A percentile compares a stretch with the other conserved stretches of the same genome.
These are phyloP conservation scores for Fusarium sulawesiense DNA, from an alignment of 2,329 filamentous ascomycete species.

Conservation along the genomic window DNA sequence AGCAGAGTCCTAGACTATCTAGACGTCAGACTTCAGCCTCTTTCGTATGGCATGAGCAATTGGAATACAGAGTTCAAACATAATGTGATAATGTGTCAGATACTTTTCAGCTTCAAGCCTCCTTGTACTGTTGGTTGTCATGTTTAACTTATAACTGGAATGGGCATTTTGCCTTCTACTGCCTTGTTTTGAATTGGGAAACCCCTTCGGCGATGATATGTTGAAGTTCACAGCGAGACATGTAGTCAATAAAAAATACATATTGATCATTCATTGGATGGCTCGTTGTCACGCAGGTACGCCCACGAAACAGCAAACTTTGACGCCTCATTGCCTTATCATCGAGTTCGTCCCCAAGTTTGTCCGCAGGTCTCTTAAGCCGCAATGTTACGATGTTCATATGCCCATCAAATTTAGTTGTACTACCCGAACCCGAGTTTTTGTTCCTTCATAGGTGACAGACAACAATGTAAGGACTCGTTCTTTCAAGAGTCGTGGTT, in stretches of 20 bases:
- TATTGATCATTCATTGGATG: not conserved
- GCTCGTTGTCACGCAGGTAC: not conserved
- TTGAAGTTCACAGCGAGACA: not conserved
- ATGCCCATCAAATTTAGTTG: too few relatives aligned
- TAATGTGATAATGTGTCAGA: not conserved
- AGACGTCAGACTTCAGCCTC: not conserved
- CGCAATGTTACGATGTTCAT: too few relatives aligned
- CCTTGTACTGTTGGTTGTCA: not conserved
- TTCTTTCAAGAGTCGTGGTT: not conserved
- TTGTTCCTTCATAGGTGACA: too few relatives aligned
- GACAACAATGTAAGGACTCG: not conserved
- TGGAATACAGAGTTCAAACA: too few relatives aligned
- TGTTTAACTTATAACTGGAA: too few relatives aligned
- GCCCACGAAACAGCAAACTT: not conserved
- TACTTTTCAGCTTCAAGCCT: not conserved
- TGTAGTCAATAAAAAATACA: not conserved
- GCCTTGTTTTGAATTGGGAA: not conserved
- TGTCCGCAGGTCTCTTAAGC: too few relatives aligned
- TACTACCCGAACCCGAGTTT: too few relatives aligned
- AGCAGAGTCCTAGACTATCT: not conserved
- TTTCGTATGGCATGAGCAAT: not conserved
- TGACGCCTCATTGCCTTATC: not conserved
- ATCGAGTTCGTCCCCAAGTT: too few relatives aligned
- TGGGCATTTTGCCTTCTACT: not conserved
- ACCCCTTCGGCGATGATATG: not conserved